These are phyloP conservation scores for Boletus patriciae DNA, from an alignment of 768 basidiomycete species.

Conservation along the genomic window DNA sequence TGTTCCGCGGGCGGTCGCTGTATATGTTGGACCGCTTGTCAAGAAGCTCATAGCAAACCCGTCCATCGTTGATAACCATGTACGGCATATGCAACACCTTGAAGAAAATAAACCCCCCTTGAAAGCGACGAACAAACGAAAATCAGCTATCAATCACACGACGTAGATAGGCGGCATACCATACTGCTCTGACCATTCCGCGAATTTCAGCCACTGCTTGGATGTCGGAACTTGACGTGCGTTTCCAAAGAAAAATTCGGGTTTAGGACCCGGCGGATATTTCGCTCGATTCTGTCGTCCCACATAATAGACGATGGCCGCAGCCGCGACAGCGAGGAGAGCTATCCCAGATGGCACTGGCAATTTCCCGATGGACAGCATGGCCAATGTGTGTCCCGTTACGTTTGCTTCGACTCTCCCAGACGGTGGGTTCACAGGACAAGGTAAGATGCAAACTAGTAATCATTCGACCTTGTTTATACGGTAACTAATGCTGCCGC, in stretches of 20 bases:
- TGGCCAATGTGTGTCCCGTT: not conserved
- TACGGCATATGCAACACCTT: slow-evolving; percentile 4
- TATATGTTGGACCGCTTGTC: slow-evolving; percentile 8
- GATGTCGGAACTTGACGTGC: slow-evolving; percentile 2
- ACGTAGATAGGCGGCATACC: not conserved
- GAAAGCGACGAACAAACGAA: not conserved
- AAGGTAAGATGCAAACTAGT: too few species aligned
- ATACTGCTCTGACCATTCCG: slow-evolving; percentile 1
- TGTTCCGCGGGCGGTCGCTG: slow-evolving; percentile 4
- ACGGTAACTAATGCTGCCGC: not conserved
- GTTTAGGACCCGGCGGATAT: slow-evolving; percentile 6
- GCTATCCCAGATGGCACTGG: not conserved
- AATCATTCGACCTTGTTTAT: not conserved
- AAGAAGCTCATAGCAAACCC: not conserved
- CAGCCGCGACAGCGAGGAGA: not conserved
- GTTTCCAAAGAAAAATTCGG: slow-evolving; percentile 5
- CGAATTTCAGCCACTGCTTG: slow-evolving; percentile 5
- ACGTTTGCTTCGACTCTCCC: not conserved
- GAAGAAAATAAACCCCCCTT: slow-evolving; percentile 4
- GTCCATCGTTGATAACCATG: slow-evolving; percentile 3
- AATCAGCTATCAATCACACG: not conserved
- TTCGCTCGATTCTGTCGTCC: not conserved
- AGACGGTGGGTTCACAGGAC: not conserved
- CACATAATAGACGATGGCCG: not conserved
- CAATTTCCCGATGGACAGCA: not conserved